Base-by-base conservation (phyloP, 306 rosid genomes). In the Prunus kanzakura region DNA sequence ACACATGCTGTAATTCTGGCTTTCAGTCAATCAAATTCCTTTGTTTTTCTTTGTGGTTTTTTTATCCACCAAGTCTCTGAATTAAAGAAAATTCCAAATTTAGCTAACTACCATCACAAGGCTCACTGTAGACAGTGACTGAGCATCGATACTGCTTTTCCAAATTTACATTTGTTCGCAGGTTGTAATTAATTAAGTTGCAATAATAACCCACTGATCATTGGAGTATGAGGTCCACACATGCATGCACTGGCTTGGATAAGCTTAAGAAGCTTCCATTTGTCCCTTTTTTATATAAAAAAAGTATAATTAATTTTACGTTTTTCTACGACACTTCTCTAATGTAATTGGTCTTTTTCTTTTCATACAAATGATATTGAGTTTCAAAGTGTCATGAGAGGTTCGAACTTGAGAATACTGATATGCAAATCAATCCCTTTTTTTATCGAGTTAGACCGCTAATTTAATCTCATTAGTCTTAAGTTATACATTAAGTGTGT, bases 351-450 rank as follows among this genome's bases (percentile, higher is more conserved):
- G 9, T 38, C 2, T 38, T 38, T 38, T 38, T 38, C 2, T 38
- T 38, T 38, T 38, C 7, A 38, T 38, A 7, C 9, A 7, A 38
- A 38, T 9, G 43, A 38, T 38, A 38, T 38, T 6, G 2, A 35
- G 9, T 6, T 0, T 6, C 43, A 38, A 38, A 38, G 2, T 38
- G 9, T 38, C 8, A 1, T 7, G 8, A 38, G 0, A 0, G 9
- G 0, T 38, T 7, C 10, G 1, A 38, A 4, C 0, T 6, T 6
- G 2, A 1, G 0, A 38, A 0, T 0, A 38, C 2, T 38, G 0
- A 0, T 35, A 38, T 38, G 9, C 9, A 38, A 38, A 38, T 38
- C 2, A 38, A 38, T 6, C 0, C 8, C 2, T 6, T 38, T 38
- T 38, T 38, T 38, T 0, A 38, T 7, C 6, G 10, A 38, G 0